Evolutionary conservation across 2,329 filamentous ascomycete genomes (phyloP).

Genomic region (Fusarium falciforme): DNA sequence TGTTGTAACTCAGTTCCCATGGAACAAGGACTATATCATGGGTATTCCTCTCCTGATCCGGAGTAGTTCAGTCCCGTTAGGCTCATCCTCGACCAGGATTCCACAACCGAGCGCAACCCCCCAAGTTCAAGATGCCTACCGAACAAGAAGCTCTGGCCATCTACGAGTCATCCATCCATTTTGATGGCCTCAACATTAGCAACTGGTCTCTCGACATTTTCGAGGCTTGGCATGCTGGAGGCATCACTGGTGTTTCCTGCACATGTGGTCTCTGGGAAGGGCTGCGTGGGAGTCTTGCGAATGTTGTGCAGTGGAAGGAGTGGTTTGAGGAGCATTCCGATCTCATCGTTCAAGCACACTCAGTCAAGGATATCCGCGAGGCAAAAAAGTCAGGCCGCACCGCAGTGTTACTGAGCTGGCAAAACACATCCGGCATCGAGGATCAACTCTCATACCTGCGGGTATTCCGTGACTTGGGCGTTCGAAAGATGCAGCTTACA

Average conservation of each 20-base stretch:
- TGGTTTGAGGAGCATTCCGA: slow-evolving; percentile 56
- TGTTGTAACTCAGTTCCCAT: neutral
- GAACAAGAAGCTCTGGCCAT: slow-evolving; percentile 51
- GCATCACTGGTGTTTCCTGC: slow-evolving; percentile 55
- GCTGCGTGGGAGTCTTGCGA: slow-evolving; percentile 51
- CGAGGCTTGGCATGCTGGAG: slow-evolving; percentile 52
- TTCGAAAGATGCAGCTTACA: slow-evolving; percentile 56
- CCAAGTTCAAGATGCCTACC: slow-evolving; percentile 45
- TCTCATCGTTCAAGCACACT: slow-evolving; percentile 53
- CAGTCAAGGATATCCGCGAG: slow-evolving; percentile 49
- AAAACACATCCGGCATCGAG: slow-evolving; percentile 56
- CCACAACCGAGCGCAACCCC: neutral
- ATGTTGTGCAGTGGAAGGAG: slow-evolving; percentile 56
- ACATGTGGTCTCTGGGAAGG: slow-evolving; percentile 55
- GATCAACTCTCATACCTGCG: slow-evolving; percentile 52
- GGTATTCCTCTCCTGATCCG: neutral
- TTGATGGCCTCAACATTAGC: slow-evolving; percentile 55
- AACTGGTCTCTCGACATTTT: slow-evolving; percentile 55
- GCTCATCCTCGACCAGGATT: neutral
- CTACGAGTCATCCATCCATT: slow-evolving; percentile 52
- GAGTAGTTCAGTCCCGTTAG: neutral
- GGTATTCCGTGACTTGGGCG: slow-evolving; percentile 54
- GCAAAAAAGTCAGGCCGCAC: slow-evolving; percentile 52
- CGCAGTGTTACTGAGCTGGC: slow-evolving; percentile 53
- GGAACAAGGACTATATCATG: neutral